Percentiles rank a stretch among this genome's conserved stretches.
Evolutionary conservation across 495 filamentous ascomycete species (phyloP).

Genomic region (Xylaria palmicola): DNA sequence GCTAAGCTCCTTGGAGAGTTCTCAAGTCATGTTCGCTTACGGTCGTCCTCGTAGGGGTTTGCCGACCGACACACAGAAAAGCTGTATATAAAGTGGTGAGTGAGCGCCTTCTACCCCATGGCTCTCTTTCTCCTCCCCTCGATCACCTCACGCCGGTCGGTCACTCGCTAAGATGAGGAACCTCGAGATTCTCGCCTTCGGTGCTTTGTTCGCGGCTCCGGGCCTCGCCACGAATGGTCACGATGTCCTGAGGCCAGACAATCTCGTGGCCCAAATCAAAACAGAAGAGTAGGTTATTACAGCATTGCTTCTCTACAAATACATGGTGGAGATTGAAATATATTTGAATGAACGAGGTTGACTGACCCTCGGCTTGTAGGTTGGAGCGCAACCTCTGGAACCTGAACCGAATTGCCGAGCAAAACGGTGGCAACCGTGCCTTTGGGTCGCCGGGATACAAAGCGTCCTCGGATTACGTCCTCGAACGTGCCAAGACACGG

Average conservation of each 20-base stretch:
- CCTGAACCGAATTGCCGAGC: constrained; percentile 31
- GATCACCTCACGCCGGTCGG: not conserved
- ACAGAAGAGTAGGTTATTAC: constrained; percentile 23
- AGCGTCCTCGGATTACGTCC: constrained; percentile 40
- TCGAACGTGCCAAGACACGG: constrained; percentile 34
- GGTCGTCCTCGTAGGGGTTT: not conserved
- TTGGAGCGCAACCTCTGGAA: constrained; percentile 35
- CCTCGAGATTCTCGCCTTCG: constrained; percentile 5
- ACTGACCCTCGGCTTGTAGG: constrained; percentile 5
- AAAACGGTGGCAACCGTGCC: constrained; percentile 39
- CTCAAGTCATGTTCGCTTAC: not conserved
- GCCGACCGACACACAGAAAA: not conserved
- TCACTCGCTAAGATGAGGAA: constrained; percentile 7
- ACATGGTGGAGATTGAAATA: not conserved
- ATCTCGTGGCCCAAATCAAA: constrained; percentile 29
- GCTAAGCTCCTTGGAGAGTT: not conserved
- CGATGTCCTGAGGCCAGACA: constrained; percentile 26
- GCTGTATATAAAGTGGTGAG: constrained; percentile 5
- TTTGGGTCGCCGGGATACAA: constrained; percentile 40
- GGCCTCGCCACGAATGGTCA: constrained; percentile 15
- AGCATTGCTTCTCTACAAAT: not conserved
- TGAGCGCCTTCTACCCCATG: not conserved
- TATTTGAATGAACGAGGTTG: not conserved
- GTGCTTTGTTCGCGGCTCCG: constrained; percentile 17
- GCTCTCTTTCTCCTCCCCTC: not conserved